Base-by-base conservation (phyloP, 306 rosid genomes). In the Prunus fruticosa region DNA sequence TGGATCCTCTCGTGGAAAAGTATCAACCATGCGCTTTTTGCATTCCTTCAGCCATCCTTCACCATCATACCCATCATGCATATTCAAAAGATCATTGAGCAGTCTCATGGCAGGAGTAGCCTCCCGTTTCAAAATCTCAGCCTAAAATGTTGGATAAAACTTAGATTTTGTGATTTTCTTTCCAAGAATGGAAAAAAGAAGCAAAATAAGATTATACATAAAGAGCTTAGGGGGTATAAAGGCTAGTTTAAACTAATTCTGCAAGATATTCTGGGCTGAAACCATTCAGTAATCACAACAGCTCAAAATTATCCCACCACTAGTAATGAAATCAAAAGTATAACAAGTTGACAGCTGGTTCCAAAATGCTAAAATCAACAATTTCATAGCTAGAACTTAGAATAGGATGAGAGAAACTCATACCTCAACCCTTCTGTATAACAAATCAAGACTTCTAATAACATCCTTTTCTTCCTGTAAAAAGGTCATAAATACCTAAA, bases 391-490 rank as follows among this genome's bases (percentile, higher is more conserved):
- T 20, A 64, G 20, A 69, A 41, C 38, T 12, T 27, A 45, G 68
- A 78, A 19, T 73, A 62, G 47, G 58, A 62, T 19, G 72, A 46
- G 27, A 79, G 54, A 25, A 78, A 52, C 34, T 70, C 76, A 50
- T 84, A 95, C 98, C 97, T 95, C 97, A 23, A 92, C 92, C 88
- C 97, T 90, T 87, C 98, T 87, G 82, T 90, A 95, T 56, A 92
- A 79, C 83, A 95, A 78, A 88, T 92, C 96, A 79, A 95, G 89
- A 79, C 97, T 85, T 88, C 97, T 86, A 82, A 95, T 70, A 64
- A 89, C 97, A 83, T 95, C 97, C 88, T 92, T 95, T 82, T 92
- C 98, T 9, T 95, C 96, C 97, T 95, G 91, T 56, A 71, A 80
- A 79, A 64, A 66, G 54, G 76, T 70, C 34, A 79, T 50, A 80